Evolutionary conservation across 129 eudicot species (phyloP), one percentile per base, ranked within the genome.

Genomic region (Flaveria robusta): DNA sequence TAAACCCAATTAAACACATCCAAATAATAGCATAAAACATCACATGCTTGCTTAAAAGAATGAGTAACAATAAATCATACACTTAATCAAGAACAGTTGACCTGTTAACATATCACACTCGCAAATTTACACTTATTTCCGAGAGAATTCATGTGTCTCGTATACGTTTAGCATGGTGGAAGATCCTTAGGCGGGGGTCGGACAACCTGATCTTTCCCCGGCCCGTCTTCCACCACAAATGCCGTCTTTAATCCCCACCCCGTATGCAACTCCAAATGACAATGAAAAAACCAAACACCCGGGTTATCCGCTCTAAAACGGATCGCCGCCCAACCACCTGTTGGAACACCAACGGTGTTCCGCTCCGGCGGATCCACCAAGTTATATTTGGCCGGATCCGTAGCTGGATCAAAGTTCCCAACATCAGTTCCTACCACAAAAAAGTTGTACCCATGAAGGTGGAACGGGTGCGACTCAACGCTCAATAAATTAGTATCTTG

Each of bases 161-260:
- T 31, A 12, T 65, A 27, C 49, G 8, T 49, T 77, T 82, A 88
- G 83, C 93, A 90, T 5, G 74, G 76, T 37, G 96, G 93, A 69
- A 88, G 88, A 86, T 90, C 93, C 81, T 84, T 86, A 15, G 91
- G 91, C 3, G 91, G 93, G 59, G 93, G 91, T 46, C 84, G 78
- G 65, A 91, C 47, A 0, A 72, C 56, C 43, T 71, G 84, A 71
- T 83, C 84, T 24, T 86, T 51, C 27, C 78, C 81, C 0, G 86
- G 85, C 22, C 96, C 93, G 76, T 90, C 81, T 71, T 91, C 90
- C 26, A 88, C 93, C 19, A 84, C 80, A 55, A 84, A 86, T 31
- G 89, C 88, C 3, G 85, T 91, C 67, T 86, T 83, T n/a, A 86
- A 42, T 19, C 90, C 92, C 90, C 92, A 90, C 4, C 90, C 86